These are phyloP conservation scores for Exserohilum turcica DNA, from an alignment of 2,329 filamentous ascomycete genomes.

Conservation along the genomic window DNA sequence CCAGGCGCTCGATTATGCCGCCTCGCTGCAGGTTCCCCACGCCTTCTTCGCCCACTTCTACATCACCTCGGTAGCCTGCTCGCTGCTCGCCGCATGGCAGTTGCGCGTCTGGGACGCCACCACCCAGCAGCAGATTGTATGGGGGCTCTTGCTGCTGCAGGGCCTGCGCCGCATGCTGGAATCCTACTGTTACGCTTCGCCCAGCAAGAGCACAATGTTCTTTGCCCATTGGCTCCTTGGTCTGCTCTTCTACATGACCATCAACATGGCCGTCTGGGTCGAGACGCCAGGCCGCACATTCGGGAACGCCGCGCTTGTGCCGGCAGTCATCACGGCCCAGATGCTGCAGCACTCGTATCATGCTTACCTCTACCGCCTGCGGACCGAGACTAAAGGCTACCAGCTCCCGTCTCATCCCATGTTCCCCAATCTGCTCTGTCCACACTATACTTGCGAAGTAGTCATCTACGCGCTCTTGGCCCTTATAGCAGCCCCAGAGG, in stretches of 20 bases:
- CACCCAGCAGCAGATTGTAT: conserved; percentile 68
- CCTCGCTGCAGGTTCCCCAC: conserved; percentile 74
- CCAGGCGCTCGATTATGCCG: conserved; percentile 56
- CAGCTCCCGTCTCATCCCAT: conserved; percentile 74
- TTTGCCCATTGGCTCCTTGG: conserved; percentile 82
- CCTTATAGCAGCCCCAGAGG: conserved; percentile 72
- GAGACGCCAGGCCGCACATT: conserved; percentile 63
- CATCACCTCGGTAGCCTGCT: conserved; percentile 69
- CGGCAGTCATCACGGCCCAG: conserved; percentile 72
- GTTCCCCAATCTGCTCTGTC: conserved; percentile 76
- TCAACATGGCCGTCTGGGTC: conserved; percentile 80
- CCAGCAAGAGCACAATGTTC: conserved; percentile 80
- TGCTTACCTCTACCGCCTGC: conserved; percentile 53
- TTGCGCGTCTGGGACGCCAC: conserved; percentile 51
- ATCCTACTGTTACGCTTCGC: conserved; percentile 68
- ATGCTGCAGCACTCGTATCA: conserved; percentile 70
- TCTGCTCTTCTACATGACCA: conserved; percentile 74
- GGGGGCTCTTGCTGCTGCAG: conserved; percentile 76
- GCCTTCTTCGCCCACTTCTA: conserved; percentile 92
- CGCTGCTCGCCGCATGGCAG: conserved; percentile 75
- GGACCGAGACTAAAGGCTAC: conserved; percentile 65
- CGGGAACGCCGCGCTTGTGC: conserved; percentile 58
- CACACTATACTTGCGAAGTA: conserved; percentile 91
- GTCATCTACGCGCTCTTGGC: conserved; percentile 81
- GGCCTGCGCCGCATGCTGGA: conserved; percentile 77